Conservation (phyloP, 495 filamentous ascomycete species). For the Aspergillus egyptiacus region DNA sequence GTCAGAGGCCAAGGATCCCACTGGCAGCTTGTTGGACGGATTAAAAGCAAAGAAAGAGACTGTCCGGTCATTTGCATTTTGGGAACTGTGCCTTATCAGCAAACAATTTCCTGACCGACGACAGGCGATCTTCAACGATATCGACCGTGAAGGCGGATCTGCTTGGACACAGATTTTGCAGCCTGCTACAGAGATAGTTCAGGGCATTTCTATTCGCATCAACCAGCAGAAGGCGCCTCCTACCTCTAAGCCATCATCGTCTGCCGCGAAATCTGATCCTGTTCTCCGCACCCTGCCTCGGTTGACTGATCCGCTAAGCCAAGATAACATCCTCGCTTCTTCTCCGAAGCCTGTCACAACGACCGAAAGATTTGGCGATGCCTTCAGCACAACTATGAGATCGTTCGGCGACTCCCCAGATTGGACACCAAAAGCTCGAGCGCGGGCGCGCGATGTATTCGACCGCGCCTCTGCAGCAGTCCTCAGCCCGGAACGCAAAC, state of each 20-base stretch:
- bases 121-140: conserved; percentile 79
- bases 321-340: conserved; percentile 53
- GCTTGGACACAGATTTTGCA: conserved; percentile 75
- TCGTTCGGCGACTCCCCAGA: conserved; percentile 54
- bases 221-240: conserved; percentile 47
- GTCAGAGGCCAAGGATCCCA: conserved; percentile 78
- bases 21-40: conserved; percentile 80
- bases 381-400: conserved; percentile 49
- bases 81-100: conserved; percentile 80
- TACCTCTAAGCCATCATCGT: conserved; percentile 22
- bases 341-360: conserved; percentile 43
- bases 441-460: conserved; percentile 38
- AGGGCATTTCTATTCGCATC: conserved; percentile 59
- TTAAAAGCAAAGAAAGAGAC: conserved; percentile 58
- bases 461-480: conserved; percentile 39
- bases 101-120: conserved; percentile 65
- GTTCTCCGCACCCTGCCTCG: conserved; percentile 44
- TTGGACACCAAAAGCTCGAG: conserved; percentile 40
- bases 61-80: conserved; percentile 73
- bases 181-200: conserved; percentile 60
- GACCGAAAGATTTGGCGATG: conserved; percentile 45
- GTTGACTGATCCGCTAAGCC: conserved; percentile 47
- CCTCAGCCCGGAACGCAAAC: conserved; percentile 39
- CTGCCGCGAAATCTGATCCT: conserved; percentile 28
- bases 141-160: conserved; percentile 71